Base-by-base conservation (phyloP, 2,329 filamentous ascomycete species). In the Myotisia sp. region DNA sequence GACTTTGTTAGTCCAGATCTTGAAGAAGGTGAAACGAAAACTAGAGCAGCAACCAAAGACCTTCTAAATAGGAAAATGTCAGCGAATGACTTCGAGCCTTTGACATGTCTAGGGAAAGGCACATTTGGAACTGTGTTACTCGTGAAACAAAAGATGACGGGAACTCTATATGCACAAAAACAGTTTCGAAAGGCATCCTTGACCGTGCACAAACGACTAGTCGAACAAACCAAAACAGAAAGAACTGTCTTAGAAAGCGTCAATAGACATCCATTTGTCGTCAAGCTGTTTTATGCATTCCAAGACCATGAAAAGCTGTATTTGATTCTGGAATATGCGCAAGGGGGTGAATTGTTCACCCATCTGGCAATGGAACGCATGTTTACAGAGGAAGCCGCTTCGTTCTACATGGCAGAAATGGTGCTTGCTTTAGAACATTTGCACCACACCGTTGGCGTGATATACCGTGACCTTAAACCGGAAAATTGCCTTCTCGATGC, bases 331-430 rank as follows among this genome's bases (percentile, higher is more conserved):
- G 87, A 98, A 60, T 98, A 98, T 56, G 90, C 90, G 4, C 83
- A 93, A 56, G 92, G 92, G 23, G 90, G 92, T 37, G 92, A 98
- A 59, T 69, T 98, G 4, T 98, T 98, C 55, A 85, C 82, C n/a
- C 87, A 95, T 51, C 69, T 98, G 17, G 83, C 77, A 39, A 79
- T 84, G 44, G 86, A 95, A 56, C 82, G 84, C 55, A 95, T 95
- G 82, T 95, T 98, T 47, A 70, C 79, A 9, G 87, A 95, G 59
- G 70, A 81, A 10, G 79, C 79, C 2, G 81, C 87, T 0, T 83
- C 86, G 1, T 98, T 95, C 58, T 98, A 98, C 68, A 92, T 95
- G 82, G 92, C 85, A 0, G 86, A 98, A 62, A 92, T 98, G 76
- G 76, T 93, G 3, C 73, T 98, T 16, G 92, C 90, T 19, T 71